Conservation (phyloP, 495 filamentous ascomycete species). For the Pyrenula massariospora region DNA sequence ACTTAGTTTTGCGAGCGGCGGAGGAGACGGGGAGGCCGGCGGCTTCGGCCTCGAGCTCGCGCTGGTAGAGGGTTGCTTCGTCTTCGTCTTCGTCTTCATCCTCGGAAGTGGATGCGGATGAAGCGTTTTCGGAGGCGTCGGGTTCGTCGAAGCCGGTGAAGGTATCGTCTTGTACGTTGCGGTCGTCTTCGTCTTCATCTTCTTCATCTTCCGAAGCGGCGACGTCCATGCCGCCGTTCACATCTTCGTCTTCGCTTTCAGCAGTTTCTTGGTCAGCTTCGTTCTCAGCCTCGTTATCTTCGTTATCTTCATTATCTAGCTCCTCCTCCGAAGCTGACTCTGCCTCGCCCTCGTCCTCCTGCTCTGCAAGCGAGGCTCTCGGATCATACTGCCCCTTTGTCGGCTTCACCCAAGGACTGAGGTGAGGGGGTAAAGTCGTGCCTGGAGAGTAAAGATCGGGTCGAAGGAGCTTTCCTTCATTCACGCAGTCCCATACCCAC, state of each 20-base stretch:
- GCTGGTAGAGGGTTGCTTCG: conserved; percentile 53
- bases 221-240: conserved; percentile 50
- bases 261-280: not conserved
- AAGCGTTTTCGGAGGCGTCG: conserved; percentile 16
- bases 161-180: conserved; percentile 19
- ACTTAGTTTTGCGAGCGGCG: conserved; percentile 6
- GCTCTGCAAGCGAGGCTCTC: conserved; percentile 58
- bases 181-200: conserved; percentile 27
- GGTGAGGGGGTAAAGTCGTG: conserved; percentile 77
- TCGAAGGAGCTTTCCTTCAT: conserved; percentile 74
- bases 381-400: conserved; percentile 82
- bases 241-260: conserved; percentile 22
- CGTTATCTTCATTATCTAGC: conserved; percentile 40
- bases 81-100: conserved; percentile 44
- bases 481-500: conserved; percentile 96
- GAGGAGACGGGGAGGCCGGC: conserved; percentile 40
- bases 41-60: conserved; percentile 85
- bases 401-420: conserved; percentile 91
- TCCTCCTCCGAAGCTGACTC: conserved; percentile 57
- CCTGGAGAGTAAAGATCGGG: conserved; percentile 86
- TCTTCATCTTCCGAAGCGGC: conserved; percentile 34
- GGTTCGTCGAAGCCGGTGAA: conserved; percentile 29
- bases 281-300: conserved; percentile 7
- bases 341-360: conserved; percentile 72
- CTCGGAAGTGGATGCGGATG: conserved; percentile 14